A percentile compares a stretch with the other conserved stretches of the same genome.
Conservation (phyloP, 805 yeast species). For the Zygotorulaspora chibaensis region DNA sequence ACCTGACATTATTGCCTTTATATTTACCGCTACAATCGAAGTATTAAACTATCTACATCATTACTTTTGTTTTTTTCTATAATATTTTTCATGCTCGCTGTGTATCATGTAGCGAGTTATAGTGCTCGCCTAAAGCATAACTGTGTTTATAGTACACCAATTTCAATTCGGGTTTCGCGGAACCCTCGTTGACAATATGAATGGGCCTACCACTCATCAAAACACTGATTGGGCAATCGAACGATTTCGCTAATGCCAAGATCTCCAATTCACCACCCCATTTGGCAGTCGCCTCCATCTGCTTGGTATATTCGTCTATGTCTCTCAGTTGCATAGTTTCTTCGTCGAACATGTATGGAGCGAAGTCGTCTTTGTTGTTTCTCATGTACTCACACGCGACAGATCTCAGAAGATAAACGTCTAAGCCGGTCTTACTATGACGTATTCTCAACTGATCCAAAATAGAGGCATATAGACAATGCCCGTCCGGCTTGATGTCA, state of each 20-base stretch:
- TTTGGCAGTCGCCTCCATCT: slow-evolving; percentile 70
- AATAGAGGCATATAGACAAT: slow-evolving; percentile 84
- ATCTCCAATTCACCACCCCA: slow-evolving; percentile 98
- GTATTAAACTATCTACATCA: background rate
- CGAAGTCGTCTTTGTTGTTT: slow-evolving; percentile 60
- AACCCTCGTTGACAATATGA: slow-evolving; percentile 57
- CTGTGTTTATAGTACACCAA: slow-evolving; percentile 80
- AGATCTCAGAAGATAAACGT: slow-evolving; percentile 49
- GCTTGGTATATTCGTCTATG: slow-evolving; percentile 61
- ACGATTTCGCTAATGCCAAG: slow-evolving; percentile 70
- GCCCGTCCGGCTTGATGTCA: slow-evolving; percentile 89
- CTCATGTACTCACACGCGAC: slow-evolving; percentile 65
- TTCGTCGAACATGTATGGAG: slow-evolving; percentile 83
- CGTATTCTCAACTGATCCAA: slow-evolving; percentile 67
- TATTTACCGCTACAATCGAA: background rate
- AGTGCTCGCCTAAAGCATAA: slow-evolving; percentile 92
- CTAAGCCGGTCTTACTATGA: slow-evolving; percentile 35
- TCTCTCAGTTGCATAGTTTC: slow-evolving; percentile 58
- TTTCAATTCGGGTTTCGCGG: slow-evolving; percentile 50
- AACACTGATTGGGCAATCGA: slow-evolving; percentile 68
- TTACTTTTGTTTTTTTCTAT: slow-evolving; percentile 2
- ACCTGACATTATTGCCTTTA: slow-evolving; percentile 29
- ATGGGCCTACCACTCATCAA: slow-evolving; percentile 74
- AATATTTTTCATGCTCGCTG: slow-evolving; percentile 11
- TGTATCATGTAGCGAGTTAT: slow-evolving; percentile 63